Percentiles rank a stretch among this genome's conserved stretches.
These are phyloP conservation scores for Fusarium nisikadoi DNA, from an alignment of 2,329 filamentous ascomycete species.

Conservation along the genomic window DNA sequence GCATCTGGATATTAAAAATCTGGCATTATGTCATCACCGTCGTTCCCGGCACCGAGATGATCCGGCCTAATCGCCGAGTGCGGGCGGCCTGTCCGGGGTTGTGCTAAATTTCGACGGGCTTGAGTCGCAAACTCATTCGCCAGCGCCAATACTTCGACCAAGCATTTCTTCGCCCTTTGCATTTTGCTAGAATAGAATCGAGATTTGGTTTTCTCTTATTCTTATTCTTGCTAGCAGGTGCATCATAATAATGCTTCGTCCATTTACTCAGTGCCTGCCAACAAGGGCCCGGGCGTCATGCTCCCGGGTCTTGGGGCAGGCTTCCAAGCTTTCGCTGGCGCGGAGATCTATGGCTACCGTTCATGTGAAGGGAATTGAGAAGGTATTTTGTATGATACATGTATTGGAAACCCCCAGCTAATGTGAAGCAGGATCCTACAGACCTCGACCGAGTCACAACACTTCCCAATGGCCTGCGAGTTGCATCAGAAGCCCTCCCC, in stretches of 20 bases:
- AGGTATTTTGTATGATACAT: constrained; percentile 38
- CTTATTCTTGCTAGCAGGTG: constrained; percentile 14
- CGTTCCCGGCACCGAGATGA: constrained; percentile 42
- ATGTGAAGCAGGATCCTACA: constrained; percentile 71
- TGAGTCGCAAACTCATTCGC: constrained; percentile 40
- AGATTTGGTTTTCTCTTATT: neutral
- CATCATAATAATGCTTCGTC: constrained; percentile 49
- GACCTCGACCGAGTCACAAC: constrained; percentile 90
- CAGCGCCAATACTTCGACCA: constrained; percentile 11
- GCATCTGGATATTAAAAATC: neutral
- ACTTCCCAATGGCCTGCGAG: constrained; percentile 89
- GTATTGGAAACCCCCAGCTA: neutral
- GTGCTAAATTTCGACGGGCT: constrained; percentile 41
- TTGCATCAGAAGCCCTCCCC: constrained; percentile 93
- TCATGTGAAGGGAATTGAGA: constrained; percentile 50
- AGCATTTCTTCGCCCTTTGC: constrained; percentile 16
- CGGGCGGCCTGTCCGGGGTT: constrained; percentile 35
- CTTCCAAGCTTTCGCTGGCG: constrained; percentile 35
- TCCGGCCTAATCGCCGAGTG: constrained; percentile 46
- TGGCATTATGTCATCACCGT: constrained; percentile 39
- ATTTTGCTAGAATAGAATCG: constrained; percentile 25
- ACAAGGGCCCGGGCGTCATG: constrained; percentile 41
- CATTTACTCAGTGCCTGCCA: constrained; percentile 49
- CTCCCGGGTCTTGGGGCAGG: constrained; percentile 40
- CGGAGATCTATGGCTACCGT: constrained; percentile 49